Base-by-base conservation (phyloP, 768 basidiomycete genomes). In the Phlegmacium glaucopus region DNA sequence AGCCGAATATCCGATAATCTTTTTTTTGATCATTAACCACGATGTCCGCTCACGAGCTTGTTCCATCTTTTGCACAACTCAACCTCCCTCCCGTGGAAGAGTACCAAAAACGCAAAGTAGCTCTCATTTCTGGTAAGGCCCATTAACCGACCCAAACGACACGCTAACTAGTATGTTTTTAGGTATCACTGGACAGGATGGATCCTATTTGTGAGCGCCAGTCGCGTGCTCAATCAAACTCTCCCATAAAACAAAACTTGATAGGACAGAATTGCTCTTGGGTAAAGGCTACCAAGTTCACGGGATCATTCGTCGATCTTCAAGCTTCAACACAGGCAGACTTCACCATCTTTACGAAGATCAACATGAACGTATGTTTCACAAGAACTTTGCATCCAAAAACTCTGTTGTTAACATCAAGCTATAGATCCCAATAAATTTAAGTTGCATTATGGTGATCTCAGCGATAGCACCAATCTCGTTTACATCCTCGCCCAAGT, bases 141-240 rank as follows among this genome's bases (percentile, higher is more conserved):
- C 26, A 29, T 18, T 34, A 42, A 11, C n/a, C n/a, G n/a, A n/a
- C n/a, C n/a, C n/a, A n/a, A 45, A 39, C 44, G 40, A 52, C 43
- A 43, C 50, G 10, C 48, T 29, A 16, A 27, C 38, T 37, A 17
- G 17, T 22, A 5, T 22, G n/a, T 22, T 16, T 46, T 43, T 30
- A 94, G 93, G 94, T 64, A 90, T 96, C 67, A 94, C 94, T 51
- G 94, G 94, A 30, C 94, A 96, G 67, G 94, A 97, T 66, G 94
- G 94, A 22, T 95, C 94, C 3, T 97, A 97, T 66, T 72, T 97
- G 83, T 92, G 68, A 65, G 90, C 53, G 18, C 10, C n/a, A 18
- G 41, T 40, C 30, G 30, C 38, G 18, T 42, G 37, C 42, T 35
- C 28, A 16, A 12, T 42, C 37, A 25, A 12, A 26, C 42, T 30